These are phyloP conservation scores for Fraxinus greggii DNA, from an alignment of 305 asterid species.

Conservation along the genomic window DNA sequence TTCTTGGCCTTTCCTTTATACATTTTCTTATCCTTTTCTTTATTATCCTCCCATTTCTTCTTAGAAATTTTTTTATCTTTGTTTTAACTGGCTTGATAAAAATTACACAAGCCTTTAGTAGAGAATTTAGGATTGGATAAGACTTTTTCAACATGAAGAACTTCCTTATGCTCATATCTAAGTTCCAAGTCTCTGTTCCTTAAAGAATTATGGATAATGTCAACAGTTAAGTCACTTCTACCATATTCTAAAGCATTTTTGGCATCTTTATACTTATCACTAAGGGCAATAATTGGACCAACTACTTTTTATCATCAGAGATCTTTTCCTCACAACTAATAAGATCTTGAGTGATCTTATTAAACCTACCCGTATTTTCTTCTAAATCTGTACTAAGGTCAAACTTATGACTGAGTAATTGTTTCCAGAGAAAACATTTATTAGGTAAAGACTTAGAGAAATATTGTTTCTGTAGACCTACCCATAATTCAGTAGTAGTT, in stretches of 20 bases:
- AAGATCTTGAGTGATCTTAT: neutral
- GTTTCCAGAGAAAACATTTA: neutral
- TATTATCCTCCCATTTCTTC: neutral
- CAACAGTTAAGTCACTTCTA: neutral
- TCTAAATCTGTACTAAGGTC: neutral
- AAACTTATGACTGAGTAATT: neutral
- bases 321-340: too few species aligned
- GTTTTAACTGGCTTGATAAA: neutral
- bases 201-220: neutral
- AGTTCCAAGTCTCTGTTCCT: neutral
- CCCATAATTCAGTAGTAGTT: neutral
- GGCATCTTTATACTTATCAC: neutral
- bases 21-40: neutral
- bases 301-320: too few species aligned
- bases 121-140: neutral
- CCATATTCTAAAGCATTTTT: too few species aligned
- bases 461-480: neutral
- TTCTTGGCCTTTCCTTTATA: too few species aligned
- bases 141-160: neutral
- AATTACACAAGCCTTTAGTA: neutral
- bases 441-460: too few species aligned
- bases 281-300: too few species aligned
- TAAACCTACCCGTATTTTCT: neutral
- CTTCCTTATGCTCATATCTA: neutral
- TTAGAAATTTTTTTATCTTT: neutral